Evolutionary conservation across 331 rosid genomes (phyloP).

Genomic region (Acacia concinna): DNA sequence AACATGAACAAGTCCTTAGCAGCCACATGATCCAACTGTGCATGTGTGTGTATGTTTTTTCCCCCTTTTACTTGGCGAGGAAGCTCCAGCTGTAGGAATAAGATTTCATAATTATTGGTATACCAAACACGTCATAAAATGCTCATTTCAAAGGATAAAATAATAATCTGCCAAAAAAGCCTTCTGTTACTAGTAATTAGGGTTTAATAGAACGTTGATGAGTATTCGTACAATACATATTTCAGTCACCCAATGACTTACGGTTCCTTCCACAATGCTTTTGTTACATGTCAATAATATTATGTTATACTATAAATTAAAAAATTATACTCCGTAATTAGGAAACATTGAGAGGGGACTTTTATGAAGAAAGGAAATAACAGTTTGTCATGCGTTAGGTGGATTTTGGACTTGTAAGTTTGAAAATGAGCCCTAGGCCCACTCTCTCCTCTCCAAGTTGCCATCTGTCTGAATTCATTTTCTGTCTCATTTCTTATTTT

Average conservation of each 20-base stretch:
- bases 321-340: no score
- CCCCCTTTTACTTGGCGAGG: not conserved
- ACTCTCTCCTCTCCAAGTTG: not conserved
- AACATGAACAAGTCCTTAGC: not conserved
- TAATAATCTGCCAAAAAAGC: not conserved
- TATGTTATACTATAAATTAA: no score
- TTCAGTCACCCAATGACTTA: not conserved
- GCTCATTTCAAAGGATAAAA: not conserved
- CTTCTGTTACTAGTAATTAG: not conserved
- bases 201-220: not conserved
- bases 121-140: not conserved
- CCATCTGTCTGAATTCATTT: not conserved
- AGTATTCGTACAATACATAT: not conserved
- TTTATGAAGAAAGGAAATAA: not conserved
- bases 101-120: not conserved
- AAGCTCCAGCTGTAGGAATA: not conserved
- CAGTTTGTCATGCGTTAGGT: constrained; percentile 31
- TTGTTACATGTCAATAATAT: not conserved
- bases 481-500: not conserved
- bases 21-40: not conserved
- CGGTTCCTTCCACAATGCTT: not conserved
- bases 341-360: no score
- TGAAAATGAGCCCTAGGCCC: not conserved
- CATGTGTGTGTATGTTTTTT: no score
- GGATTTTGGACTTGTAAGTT: constrained; percentile 5